Evolutionary conservation across 2,329 filamentous ascomycete genomes (phyloP), one percentile per base, ranked within the genome.

Genomic region (Beauveria sp.): DNA sequence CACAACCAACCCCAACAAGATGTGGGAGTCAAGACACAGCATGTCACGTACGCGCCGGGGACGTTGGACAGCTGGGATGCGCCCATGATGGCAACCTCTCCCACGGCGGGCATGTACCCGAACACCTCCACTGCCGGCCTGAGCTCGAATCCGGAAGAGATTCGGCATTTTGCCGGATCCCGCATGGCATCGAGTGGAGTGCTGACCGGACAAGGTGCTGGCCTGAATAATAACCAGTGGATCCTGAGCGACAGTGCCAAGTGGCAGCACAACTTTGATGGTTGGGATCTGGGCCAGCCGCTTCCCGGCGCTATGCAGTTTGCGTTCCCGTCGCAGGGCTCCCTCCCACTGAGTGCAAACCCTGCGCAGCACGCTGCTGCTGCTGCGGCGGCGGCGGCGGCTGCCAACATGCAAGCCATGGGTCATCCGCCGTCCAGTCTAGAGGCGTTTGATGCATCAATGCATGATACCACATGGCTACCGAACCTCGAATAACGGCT

Each of bases 201-300:
- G 24, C 34, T 52, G 8, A 55, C 62, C 9, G 56, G 56, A 16
- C 56, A 63, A 48, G 62, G 57, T 24, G 51, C 56, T 22, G 56
- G 56, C 6, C 48, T 84, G 50, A 82, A 84, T 63, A 78, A 78
- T 9, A 79, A 82, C 64, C 80, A 84, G 45, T 86, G 81, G 80
- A 82, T 84, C 66, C 70, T 85, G 22, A 83, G 78, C 59, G 83
- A 85, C 63, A 79, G 82, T 20, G 81, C 80, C 28, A 81, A 77
- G 63, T 84, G 82, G 81, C 81, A 85, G 62, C 80, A 83, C 60
- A 79, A 82, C 63, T 85, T 85, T 66, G 78, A 83, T 60, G 71
- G 76, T 3, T 85, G 83, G 83, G 78, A 76, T 40, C 69, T 78
- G 60, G 70, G 73, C 31, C 68, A 66, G 60, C 62, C 64, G 31